A percentile compares a stretch with the other conserved stretches of the same genome.
Conservation (phyloP, 2,329 filamentous ascomycete species). For the Laburnicola sp. region DNA sequence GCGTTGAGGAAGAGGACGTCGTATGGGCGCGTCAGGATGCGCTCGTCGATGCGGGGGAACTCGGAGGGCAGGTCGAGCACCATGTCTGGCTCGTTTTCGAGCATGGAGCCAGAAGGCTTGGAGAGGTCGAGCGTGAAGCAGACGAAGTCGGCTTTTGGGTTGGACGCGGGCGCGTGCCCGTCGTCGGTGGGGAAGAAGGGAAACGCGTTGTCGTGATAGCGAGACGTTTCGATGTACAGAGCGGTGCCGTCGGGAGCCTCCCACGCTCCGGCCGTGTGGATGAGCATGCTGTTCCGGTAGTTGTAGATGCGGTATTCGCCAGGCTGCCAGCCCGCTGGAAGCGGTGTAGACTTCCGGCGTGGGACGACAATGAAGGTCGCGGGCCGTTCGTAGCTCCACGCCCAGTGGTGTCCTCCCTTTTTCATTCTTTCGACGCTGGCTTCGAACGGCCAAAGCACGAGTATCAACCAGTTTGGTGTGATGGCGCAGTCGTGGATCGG, state of each 20-base stretch:
- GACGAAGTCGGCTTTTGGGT: conserved; percentile 21
- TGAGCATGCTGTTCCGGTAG: conserved; percentile 41
- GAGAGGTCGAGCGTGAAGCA: conserved; percentile 39
- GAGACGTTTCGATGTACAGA: conserved; percentile 36
- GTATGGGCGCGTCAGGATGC: conserved; percentile 39
- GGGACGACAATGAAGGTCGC: conserved; percentile 34
- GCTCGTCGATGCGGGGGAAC: conserved; percentile 49
- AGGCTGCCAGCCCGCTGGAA: conserved; percentile 31
- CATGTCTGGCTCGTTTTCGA: conserved; percentile 21
- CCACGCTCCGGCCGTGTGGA: conserved; percentile 44
- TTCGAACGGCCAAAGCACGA: conserved; percentile 14
- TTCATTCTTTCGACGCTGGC: conserved; percentile 46
- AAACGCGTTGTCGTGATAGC: conserved; percentile 45
- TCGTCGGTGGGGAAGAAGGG: conserved; percentile 52
- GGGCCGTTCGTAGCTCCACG: conserved; percentile 42
- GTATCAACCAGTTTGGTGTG: conserved; percentile 43
- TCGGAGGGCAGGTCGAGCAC: conserved; percentile 23
- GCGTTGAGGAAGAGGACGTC: conserved; percentile 46
- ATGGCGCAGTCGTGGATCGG: conserved; percentile 52
- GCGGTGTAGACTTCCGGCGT: conserved; percentile 13
- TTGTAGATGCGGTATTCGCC: conserved; percentile 24
- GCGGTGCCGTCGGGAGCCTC: conserved; percentile 21
- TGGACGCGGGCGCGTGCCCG: conserved; percentile 39
- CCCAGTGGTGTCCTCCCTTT: conserved; percentile 47
- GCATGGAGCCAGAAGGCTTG: conserved; percentile 27